phyloP scores from a whole-genome alignment of 768 basidiomycete species.

The Russula dissimulans region DNA sequence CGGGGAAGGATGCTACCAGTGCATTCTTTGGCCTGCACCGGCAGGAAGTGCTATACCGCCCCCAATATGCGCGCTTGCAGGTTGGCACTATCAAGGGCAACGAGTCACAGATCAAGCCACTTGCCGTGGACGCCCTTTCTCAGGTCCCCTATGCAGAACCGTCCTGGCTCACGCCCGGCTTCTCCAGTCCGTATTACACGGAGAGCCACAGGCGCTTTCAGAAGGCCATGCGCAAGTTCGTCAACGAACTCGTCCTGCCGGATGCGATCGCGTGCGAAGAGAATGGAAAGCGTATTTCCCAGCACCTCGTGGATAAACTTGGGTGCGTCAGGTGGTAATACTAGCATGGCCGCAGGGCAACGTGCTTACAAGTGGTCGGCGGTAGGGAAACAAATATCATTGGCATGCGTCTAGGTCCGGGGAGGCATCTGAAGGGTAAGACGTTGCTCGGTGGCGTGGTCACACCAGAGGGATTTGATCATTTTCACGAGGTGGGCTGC shows the following conservation, averaged over 20 bases:
- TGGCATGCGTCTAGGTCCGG: conserved; percentile 87
- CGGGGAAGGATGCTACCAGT: conserved; percentile 68
- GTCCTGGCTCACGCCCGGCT: conserved; percentile 64
- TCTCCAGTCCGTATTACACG: conserved; percentile 68
- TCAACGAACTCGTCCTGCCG: conserved; percentile 61
- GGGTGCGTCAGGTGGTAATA: conserved; percentile 39
- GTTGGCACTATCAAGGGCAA: conserved; percentile 55
- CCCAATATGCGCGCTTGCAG: conserved; percentile 63
- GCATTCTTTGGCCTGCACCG: conserved; percentile 83
- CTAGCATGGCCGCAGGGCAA: background rate
- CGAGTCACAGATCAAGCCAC: conserved; percentile 44
- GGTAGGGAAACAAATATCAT: conserved; percentile 65
- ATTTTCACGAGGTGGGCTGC: conserved; percentile 75
- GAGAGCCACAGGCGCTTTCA: conserved; percentile 71
- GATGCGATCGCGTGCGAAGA: conserved; percentile 78
- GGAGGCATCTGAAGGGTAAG: conserved; percentile 75
- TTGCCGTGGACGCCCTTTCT: conserved; percentile 54
- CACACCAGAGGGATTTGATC: conserved; percentile 81
- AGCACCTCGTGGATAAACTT: conserved; percentile 77
- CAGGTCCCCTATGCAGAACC: conserved; percentile 81
- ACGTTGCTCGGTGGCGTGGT: conserved; percentile 68
- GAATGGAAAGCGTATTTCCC: conserved; percentile 77
- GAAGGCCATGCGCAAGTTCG: conserved; percentile 63
- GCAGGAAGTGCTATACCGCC: conserved; percentile 65
- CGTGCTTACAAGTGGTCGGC: background rate